These are phyloP conservation scores for Boletus rubropictus DNA, from an alignment of 768 basidiomycete species.

Conservation along the genomic window DNA sequence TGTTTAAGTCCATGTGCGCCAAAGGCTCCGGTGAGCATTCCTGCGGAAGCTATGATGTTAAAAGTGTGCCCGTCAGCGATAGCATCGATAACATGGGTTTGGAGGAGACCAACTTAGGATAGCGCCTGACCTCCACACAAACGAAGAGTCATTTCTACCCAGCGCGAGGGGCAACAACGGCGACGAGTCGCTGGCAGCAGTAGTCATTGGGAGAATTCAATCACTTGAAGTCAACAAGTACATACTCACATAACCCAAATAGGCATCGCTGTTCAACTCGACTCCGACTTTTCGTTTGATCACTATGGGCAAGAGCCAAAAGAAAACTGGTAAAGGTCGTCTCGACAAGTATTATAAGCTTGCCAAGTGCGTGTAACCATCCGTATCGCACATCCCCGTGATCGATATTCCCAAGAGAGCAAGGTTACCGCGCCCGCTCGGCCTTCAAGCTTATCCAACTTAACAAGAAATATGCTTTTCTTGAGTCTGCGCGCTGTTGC, in stretches of 20 bases:
- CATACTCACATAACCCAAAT: slow-evolving; percentile 5
- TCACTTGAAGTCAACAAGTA: not conserved
- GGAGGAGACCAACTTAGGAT: slow-evolving; percentile 32
- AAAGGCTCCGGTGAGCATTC: slow-evolving; percentile 61
- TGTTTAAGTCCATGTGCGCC: slow-evolving; percentile 58
- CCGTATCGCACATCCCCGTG: slow-evolving; percentile 1
- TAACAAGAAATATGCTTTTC: slow-evolving; percentile 94
- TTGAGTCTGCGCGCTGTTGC: slow-evolving; percentile 84
- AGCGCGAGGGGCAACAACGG: slow-evolving; percentile 23
- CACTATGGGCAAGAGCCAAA: slow-evolving; percentile 72
- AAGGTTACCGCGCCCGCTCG: slow-evolving; percentile 98
- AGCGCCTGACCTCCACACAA: slow-evolving; percentile 42
- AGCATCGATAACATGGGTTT: not conserved
- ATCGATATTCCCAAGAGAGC: slow-evolving; percentile 59
- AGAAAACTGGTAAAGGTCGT: slow-evolving; percentile 95
- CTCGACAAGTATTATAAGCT: slow-evolving; percentile 97
- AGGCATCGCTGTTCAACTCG: slow-evolving; percentile 15
- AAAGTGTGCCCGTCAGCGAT: not conserved
- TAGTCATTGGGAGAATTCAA: slow-evolving; percentile 16
- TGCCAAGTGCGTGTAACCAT: slow-evolving; percentile 55
- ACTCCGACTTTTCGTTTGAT: not conserved
- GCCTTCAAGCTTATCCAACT: slow-evolving; percentile 98
- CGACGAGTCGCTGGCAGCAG: slow-evolving; percentile 21
- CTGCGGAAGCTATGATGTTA: slow-evolving; percentile 34
- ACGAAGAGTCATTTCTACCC: slow-evolving; percentile 11